phyloP scores from a whole-genome alignment of 176 grass and related monocot genomes.

The Oryza brachyantha region DNA sequence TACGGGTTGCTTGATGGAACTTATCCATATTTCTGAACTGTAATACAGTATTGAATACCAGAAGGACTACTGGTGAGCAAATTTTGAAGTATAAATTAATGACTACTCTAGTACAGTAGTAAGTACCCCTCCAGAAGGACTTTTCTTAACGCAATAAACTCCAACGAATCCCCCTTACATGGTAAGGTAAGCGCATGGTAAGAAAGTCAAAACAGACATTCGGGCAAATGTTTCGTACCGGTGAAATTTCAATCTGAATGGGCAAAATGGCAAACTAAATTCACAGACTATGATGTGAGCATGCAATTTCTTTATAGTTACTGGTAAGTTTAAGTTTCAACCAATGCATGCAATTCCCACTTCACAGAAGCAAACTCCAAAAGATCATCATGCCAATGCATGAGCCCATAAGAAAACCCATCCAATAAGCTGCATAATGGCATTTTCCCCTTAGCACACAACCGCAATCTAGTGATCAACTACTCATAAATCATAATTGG shows the following conservation, averaged over 20 bases:
- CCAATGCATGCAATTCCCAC: not conserved
- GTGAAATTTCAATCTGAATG: not conserved
- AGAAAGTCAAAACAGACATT: not conserved
- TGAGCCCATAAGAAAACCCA: not conserved
- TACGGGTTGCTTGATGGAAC: not conserved
- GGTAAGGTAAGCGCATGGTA: not conserved
- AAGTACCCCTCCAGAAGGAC: not conserved
- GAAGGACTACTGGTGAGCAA: not conserved
- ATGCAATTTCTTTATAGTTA: not conserved
- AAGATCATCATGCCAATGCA: not conserved
- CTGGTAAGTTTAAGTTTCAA: not conserved
- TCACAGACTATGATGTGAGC: not conserved
- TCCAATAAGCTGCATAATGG: not conserved
- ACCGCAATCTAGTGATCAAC: not conserved
- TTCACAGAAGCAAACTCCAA: conserved; percentile 2
- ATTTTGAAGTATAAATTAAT: not conserved
- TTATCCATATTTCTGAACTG: not conserved
- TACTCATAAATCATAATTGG: not conserved
- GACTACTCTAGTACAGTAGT: not conserved
- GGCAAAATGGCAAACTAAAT: not conserved
- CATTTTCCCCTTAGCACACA: not conserved
- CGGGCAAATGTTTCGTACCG: not conserved
- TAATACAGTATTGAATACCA: not conserved
- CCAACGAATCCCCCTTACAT: not conserved
- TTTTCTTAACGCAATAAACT: not conserved